Conservation (phyloP, 2,329 filamentous ascomycete species). For the Diaporthe vaccinii region DNA sequence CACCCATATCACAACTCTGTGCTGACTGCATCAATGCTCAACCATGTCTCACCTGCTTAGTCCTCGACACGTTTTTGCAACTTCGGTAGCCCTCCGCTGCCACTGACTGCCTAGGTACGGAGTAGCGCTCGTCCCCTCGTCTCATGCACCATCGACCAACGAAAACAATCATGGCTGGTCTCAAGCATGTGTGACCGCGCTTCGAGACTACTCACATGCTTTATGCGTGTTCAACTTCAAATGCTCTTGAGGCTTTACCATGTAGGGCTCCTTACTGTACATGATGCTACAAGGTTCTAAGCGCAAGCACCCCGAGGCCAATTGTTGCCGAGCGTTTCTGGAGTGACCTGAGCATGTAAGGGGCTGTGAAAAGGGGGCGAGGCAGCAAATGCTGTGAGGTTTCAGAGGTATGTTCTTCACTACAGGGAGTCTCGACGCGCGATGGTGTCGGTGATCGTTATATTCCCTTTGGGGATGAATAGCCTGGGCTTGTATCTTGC, state of each 20-base stretch:
- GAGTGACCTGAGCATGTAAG: not conserved
- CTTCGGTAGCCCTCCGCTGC: too few species aligned
- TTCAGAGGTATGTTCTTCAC: too few species aligned
- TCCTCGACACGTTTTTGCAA: not conserved
- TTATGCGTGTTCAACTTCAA: too few species aligned
- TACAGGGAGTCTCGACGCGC: not conserved
- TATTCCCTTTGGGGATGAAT: fast-evolving
- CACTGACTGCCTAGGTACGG: not conserved
- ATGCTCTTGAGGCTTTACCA: not conserved
- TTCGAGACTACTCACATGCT: too few species aligned
- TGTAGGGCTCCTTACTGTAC: not conserved
- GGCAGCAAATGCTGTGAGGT: too few species aligned
- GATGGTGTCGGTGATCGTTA: not conserved
- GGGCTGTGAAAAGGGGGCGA: too few species aligned
- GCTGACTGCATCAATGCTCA: not conserved
- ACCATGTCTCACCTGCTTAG: not conserved
- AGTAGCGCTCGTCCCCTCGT: not conserved
- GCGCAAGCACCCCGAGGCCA: not conserved
- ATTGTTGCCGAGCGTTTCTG: not conserved
- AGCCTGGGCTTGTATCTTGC: not conserved
- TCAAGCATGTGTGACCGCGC: too few species aligned
- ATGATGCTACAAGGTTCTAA: not conserved
- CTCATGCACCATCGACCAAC: slow-evolving; percentile 53
- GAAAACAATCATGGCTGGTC: not conserved
- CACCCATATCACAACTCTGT: not conserved